phyloP scores from a whole-genome alignment of 352 stramenopile genomes.

The Globisporangium radiosum region DNA sequence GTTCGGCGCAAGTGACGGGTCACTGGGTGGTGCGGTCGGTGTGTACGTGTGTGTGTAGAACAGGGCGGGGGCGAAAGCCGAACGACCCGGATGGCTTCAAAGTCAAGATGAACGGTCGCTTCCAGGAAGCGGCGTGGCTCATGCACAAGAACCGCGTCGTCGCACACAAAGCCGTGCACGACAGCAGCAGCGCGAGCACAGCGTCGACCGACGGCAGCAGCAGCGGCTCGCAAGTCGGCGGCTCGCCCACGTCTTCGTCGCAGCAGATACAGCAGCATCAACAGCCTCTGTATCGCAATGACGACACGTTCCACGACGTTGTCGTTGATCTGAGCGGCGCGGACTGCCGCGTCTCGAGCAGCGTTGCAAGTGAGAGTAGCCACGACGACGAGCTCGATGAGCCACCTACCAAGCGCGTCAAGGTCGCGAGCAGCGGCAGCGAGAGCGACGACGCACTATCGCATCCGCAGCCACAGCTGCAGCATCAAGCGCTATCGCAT shows the following conservation, averaged over 20 bases:
- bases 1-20: slow-evolving; percentile 1
- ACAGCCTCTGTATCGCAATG: background rate
- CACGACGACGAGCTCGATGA: background rate
- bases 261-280: too few species aligned
- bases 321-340: slow-evolving; percentile 1
- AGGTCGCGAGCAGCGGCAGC: slow-evolving; percentile 10
- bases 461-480: background rate
- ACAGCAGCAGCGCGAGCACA: slow-evolving; percentile 2
- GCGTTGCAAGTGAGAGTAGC: background rate
- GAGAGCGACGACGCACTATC: slow-evolving; percentile 14
- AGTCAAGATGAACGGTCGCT: slow-evolving; percentile 65
- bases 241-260: background rate
- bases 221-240: slow-evolving; percentile 10
- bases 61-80: slow-evolving; percentile 41
- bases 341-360: background rate
- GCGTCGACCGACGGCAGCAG: slow-evolving; percentile 12
- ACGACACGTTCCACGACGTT: slow-evolving; percentile 8
- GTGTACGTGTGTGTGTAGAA: slow-evolving; percentile 22
- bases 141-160: slow-evolving; percentile 65
- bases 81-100: slow-evolving; percentile 63
- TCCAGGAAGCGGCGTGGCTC: slow-evolving; percentile 54
- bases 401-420: slow-evolving; percentile 16
- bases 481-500: slow-evolving; percentile 2
- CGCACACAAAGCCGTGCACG: slow-evolving; percentile 22
- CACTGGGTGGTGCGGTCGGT: background rate